These are phyloP conservation scores for Peniophora sp. DNA, from an alignment of 1,284 basidiomycete species.

Conservation along the genomic window DNA sequence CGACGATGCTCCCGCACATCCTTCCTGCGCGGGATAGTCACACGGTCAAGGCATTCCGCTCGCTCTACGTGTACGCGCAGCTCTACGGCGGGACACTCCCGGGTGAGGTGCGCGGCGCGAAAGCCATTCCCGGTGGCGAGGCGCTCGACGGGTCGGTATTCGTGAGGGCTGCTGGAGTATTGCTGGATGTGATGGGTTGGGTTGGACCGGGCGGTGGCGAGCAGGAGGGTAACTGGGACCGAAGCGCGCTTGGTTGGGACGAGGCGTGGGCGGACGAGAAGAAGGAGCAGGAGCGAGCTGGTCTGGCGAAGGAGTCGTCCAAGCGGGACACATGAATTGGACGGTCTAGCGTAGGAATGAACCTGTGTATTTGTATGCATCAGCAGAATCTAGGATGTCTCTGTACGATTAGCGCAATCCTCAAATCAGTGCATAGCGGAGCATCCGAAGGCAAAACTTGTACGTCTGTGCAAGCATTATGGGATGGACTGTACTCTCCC, in stretches of 20 bases:
- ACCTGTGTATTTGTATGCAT: too few relatives aligned
- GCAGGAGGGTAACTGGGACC: conserved; percentile 45
- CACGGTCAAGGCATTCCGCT: conserved; percentile 50
- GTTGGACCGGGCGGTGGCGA: conserved; percentile 39
- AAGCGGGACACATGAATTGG: too few relatives aligned
- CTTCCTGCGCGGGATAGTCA: conserved; percentile 57
- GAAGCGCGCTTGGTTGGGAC: conserved; percentile 60
- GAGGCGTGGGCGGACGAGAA: conserved; percentile 45
- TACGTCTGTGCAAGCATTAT: too few relatives aligned
- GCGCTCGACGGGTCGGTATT: conserved; percentile 31
- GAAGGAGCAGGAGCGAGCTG: not conserved
- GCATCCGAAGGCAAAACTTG: too few relatives aligned
- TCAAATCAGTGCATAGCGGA: too few relatives aligned
- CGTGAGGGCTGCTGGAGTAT: conserved; percentile 50
- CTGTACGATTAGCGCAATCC: too few relatives aligned
- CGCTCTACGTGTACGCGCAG: conserved; percentile 43
- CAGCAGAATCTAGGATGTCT: too few relatives aligned
- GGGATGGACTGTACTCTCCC: too few relatives aligned
- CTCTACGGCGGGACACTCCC: conserved; percentile 29
- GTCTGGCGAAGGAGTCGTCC: too few relatives aligned
- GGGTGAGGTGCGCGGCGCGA: conserved; percentile 6
- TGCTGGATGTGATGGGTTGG: conserved; percentile 60
- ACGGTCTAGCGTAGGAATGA: too few relatives aligned
- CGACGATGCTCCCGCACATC: conserved; percentile 40
- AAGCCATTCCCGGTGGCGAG: conserved; percentile 2